These are phyloP conservation scores for Aphanomyces stellatus DNA, from an alignment of 352 stramenopile genomes.

Conservation along the genomic window DNA sequence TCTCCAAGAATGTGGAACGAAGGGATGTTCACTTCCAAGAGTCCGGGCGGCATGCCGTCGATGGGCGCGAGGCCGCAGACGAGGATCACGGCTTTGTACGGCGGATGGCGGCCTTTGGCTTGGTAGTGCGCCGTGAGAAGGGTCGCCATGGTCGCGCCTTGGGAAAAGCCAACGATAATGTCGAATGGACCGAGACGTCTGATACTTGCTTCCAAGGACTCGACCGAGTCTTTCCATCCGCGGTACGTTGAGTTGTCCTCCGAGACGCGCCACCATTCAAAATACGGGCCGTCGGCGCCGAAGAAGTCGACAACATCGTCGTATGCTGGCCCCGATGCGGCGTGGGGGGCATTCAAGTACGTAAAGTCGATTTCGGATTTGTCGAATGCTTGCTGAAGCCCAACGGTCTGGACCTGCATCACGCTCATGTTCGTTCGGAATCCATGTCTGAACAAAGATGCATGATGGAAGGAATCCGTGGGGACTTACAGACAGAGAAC, in stretches of 20 bases:
- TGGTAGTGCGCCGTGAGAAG: constrained; percentile 13
- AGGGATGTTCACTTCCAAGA: constrained; percentile 6
- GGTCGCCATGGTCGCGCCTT: constrained; percentile 28
- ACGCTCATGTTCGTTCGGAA: constrained; percentile 9
- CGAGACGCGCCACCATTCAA: constrained; percentile 21
- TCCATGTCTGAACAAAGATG: constrained; percentile 6
- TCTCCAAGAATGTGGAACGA: constrained; percentile 61
- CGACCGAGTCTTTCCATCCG: constrained; percentile 19
- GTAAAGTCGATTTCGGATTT: neutral
- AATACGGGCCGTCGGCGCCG: constrained; percentile 20
- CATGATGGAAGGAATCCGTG: neutral
- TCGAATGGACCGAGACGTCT: constrained; percentile 46
- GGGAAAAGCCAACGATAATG: constrained; percentile 68
- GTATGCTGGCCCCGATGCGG: constrained; percentile 14
- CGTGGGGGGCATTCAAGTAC: neutral
- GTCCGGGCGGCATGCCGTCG: neutral
- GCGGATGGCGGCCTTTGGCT: neutral
- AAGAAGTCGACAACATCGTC: constrained; percentile 15
- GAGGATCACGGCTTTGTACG: constrained; percentile 14
- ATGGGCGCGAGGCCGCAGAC: neutral
- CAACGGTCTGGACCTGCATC: constrained; percentile 5
- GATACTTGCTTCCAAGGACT: constrained; percentile 34
- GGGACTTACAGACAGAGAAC: constrained; percentile 7
- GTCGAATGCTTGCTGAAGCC: constrained; percentile 1
- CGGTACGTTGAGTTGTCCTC: constrained; percentile 1